Base-by-base conservation (phyloP, 306 rosid genomes). In the Gillenia trifoliata region DNA sequence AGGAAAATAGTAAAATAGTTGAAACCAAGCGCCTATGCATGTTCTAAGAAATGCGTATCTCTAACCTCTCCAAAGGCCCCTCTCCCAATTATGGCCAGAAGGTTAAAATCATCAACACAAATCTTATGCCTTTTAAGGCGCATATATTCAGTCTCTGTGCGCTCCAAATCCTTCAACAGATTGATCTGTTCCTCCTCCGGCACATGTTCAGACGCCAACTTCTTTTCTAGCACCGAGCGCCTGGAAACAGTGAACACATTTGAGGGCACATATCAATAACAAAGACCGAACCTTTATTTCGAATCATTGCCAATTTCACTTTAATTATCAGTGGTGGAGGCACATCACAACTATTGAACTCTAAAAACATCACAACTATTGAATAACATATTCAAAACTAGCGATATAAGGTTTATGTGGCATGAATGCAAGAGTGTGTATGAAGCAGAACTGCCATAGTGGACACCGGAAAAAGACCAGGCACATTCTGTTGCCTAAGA, bases 31-130 rank as follows among this genome's bases (percentile, higher is more conserved):
- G 38, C 72, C n/a, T 54, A 52, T 78, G 60, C 59, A 56, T 60
- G 55, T 67, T 11, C 26, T 72, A 19, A 43, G 30, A 60, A 26
- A 70, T 82, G 75, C 57, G 70, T 59, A 70, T 78, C 40, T 78
- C 80, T 83, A 65, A 93, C 98, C 97, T 93, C 98, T 77, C 91
- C 98, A 70, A 91, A 93, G 80, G 98, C 97, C 59, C 98, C 98
- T 81, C 98, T 86, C 75, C 98, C 98, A 66, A 93, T 91, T 43
- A 93, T 91, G 76, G 89, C 83, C 72, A 89, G 85, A 80, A 91
- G 97, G 74, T 93, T 89, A 74, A 93, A 93, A 84, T 93, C 97
- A 33, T 88, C 90, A 36, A 89, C 98, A 83, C 94, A 89, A 71
- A 93, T 91, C 80, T 88, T 93, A 84, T 93, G 89, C 78, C 98